Evolutionary conservation across 1,284 basidiomycete genomes (phyloP).

Genomic region (Malassezia psittaci): DNA sequence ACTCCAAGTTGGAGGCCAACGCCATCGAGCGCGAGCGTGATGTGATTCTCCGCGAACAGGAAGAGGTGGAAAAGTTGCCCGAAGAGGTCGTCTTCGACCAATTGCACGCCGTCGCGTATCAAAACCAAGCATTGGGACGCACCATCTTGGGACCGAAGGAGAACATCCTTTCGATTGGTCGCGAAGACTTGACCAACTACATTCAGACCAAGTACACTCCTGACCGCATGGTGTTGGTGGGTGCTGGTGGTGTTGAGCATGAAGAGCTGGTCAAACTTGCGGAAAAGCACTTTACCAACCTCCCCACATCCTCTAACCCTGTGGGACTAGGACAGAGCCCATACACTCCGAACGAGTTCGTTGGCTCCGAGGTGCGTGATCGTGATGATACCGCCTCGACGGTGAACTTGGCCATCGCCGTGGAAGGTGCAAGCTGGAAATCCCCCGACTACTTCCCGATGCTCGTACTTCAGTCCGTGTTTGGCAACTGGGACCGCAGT

Average conservation of each 20-base stretch:
- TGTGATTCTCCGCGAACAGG: conserved; percentile 92
- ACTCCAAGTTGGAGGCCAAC: conserved; percentile 78
- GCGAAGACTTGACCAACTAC: conserved; percentile 77
- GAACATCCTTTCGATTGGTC: conserved; percentile 92
- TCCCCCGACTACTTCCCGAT: conserved; percentile 98
- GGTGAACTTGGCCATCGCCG: conserved; percentile 87
- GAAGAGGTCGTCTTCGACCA: conserved; percentile 99
- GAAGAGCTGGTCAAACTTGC: conserved; percentile 85
- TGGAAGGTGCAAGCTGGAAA: conserved; percentile 95
- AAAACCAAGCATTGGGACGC: conserved; percentile 85
- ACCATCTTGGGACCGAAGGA: conserved; percentile 94
- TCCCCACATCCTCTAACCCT: conserved; percentile 78
- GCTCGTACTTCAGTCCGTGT: conserved; percentile 95
- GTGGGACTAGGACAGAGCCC: conserved; percentile 65
- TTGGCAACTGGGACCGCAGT: conserved; percentile 98
- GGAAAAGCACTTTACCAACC: conserved; percentile 78
- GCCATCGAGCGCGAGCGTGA: conserved; percentile 94
- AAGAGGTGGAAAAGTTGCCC: conserved; percentile 96
- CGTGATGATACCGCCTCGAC: conserved; percentile 83
- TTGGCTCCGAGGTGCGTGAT: conserved; percentile 89
- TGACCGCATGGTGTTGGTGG: conserved; percentile 97
- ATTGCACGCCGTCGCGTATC: conserved; percentile 90
- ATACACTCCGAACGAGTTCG: conserved; percentile 60
- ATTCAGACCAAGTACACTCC: conserved; percentile 97
- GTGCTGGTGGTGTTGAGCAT: conserved; percentile 90